Base-by-base conservation (phyloP, 192 early-diverging fungal genomes). In the Podila epigama region DNA sequence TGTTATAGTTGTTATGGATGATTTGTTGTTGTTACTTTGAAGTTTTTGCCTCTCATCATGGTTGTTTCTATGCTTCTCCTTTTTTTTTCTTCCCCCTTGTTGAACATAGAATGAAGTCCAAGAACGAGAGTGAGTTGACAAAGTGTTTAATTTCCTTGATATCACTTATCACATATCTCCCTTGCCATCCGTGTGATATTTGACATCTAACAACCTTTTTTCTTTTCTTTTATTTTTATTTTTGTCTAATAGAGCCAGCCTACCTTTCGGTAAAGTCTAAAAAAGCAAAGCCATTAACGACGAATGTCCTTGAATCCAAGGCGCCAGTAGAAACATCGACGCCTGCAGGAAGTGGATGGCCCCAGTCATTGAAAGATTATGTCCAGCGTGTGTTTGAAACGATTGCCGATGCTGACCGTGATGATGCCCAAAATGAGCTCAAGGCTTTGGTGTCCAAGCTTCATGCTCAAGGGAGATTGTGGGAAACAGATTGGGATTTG, bases 401-500 rank as follows among this genome's bases (percentile, higher is more conserved):
- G 0, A 59, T 77, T 35, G 72, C 69, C 12, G 55, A 58, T 8
- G 77, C 84, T 18, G 73, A 82, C 36, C 70, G 60, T 10, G 77
- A 82, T 56, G 67, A 53, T 15, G 85, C 87, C 13, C 82, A 90
- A 69, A 60, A 58, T n/a, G 80, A 90, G 64, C 61, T 94, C 27
- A 88, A 81, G 61, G 58, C 57, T 1, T 32, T 92, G 51, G 91
- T 94, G 51, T 66, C 59, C 8, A 69, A 79, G 35, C 79, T 83
- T 33, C 79, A 85, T 31, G 9, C 33, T 7, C 65, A 79, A 22
- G 75, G 79, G 18, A 82, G 66, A 29, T 39, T 93, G 20, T 83
- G 80, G 60, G 75, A 70, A 0, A 86, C 87, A 2, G 88, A 93
- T 65, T 95, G 93, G 93, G 83, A 87, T 4, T 75, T 84, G n/a